A percentile compares a stretch with the other conserved stretches of the same genome.
phyloP scores from a whole-genome alignment of 2,329 filamentous ascomycete species.

The Fonsecaea nubica region DNA sequence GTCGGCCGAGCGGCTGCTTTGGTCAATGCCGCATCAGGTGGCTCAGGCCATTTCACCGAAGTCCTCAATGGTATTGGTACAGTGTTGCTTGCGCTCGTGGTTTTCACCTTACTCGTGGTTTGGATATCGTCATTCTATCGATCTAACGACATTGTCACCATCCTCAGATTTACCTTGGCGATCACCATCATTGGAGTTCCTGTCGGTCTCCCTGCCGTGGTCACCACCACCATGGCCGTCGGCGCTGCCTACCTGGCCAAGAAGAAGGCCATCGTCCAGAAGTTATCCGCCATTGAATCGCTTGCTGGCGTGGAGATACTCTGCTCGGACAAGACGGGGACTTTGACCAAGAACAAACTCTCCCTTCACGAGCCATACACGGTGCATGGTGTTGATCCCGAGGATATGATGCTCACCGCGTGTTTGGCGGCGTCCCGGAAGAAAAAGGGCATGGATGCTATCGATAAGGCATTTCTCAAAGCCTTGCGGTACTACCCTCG shows the following conservation, averaged over 20 bases:
- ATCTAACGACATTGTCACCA: slow-evolving; percentile 77
- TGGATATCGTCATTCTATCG: slow-evolving; percentile 90
- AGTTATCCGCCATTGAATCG: slow-evolving; percentile 89
- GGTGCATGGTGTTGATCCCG: slow-evolving; percentile 78
- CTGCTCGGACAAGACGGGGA: slow-evolving; percentile 94
- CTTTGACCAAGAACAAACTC: slow-evolving; percentile 92
- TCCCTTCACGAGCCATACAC: slow-evolving; percentile 85
- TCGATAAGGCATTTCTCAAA: slow-evolving; percentile 94
- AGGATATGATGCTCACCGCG: slow-evolving; percentile 91
- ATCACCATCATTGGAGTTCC: slow-evolving; percentile 93
- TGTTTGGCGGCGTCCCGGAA: slow-evolving; percentile 89
- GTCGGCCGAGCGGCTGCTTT: slow-evolving; percentile 87
- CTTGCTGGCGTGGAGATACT: slow-evolving; percentile 92
- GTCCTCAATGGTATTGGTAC: slow-evolving; percentile 87
- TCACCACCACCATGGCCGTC: slow-evolving; percentile 94
- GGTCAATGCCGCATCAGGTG: slow-evolving; percentile 75
- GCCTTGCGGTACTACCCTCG: slow-evolving; percentile 80
- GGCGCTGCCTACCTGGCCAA: slow-evolving; percentile 89
- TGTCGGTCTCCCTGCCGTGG: slow-evolving; percentile 89
- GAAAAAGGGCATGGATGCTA: slow-evolving; percentile 94
- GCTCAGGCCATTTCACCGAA: slow-evolving; percentile 86
- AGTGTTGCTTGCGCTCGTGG: slow-evolving; percentile 78
- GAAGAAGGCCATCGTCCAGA: slow-evolving; percentile 92
- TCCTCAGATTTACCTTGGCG: slow-evolving; percentile 83
- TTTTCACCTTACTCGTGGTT: slow-evolving; percentile 79